Base-by-base conservation (phyloP, 73 alveolate genomes). In the Paramecium primaurelia region DNA sequence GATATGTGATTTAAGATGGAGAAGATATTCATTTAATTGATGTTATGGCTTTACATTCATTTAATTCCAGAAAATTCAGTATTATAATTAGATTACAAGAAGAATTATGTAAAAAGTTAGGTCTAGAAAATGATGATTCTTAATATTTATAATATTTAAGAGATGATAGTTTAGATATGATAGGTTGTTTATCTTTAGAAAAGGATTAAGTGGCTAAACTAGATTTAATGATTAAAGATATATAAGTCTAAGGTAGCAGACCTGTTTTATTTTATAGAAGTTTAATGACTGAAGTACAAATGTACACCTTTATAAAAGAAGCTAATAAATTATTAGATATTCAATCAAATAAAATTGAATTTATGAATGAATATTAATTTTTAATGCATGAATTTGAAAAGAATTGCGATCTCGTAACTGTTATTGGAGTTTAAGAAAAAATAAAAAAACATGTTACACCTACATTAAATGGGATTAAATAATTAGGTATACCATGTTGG, bases 331-430 rank as follows among this genome's bases (percentile, higher is more conserved):
- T 80, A 20, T 4, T 80, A 6, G 71, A 49, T 26, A 26, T 80
- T 25, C 30, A 42, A 80, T 44, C 91, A 8, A 80, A 80, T 26
- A 45, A 47, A 80, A 47, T 80, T 25, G 91, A 80, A 80, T 44
- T 25, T 20, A 45, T 25, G 32, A 12, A 47, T 32, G 91, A 80
- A 25, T 80, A 80, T 80, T 80, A 40, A 14, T 80, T 80, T 80
- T 47, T 80, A 28, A 80, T 80, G 91, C 91, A 80, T 49, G 91
- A 80, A 80, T 80, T 80, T 49, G 47, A 80, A 80, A 80, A 20
- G 58, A 80, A 47, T 45, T 80, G 91, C 18, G 91, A 80, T 80
- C 47, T 80, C 1, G 91, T 80, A 10, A 26, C 47, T 25, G 44
- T 80, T 11, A 28, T 80, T 5, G 91, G 91, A 80, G 73, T 80